Base-by-base conservation (phyloP, 345 rosid species). In the Salix suchowensis region DNA sequence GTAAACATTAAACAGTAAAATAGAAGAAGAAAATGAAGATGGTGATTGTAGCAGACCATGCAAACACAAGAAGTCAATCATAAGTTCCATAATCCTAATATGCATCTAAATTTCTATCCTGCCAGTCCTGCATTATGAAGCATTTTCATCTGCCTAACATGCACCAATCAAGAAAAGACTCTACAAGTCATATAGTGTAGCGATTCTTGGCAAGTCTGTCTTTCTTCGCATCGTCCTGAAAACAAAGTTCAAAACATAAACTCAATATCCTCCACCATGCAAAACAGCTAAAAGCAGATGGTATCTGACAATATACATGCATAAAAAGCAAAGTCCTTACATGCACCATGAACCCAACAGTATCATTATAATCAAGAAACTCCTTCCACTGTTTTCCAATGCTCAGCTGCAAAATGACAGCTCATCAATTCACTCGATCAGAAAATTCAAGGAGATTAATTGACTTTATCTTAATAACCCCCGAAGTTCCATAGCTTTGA, bases 361-460 rank as follows among this genome's bases (percentile, higher is more conserved):
- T 78, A 10, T 80, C 95, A 44, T 90, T 89, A 84, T 82, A 87
- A 78, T 92, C 97, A 18, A 96, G 88, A 24, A 92, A 69, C 80
- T 92, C 97, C 84, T 92, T 93, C 99, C 95, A 91, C 76, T 92
- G 98, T 68, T 85, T 92, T 74, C 95, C 99, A 68, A 93, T 92
- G 88, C 95, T 96, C 64, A 88, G 42, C 98, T 96, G 89, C 65
- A 71, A 65, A 55, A 26, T n/a, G 40, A 48, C 74, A 30, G 24
- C 7, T 19, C 23, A 52, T 19, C 60, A 52, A 52, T 52, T 52
- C 21, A 52, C 21, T 23, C 60, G 3, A 21, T 52, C 60, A 52
- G 60, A 52, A 52, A 52, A 18, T 18, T 52, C 4, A 1, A 52
- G 60, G 23, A 52, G n/a, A 40, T 40, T 52, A 18, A 6, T 5